Evolutionary conservation across 2,329 filamentous ascomycete genomes (phyloP), one percentile per base, ranked within the genome.

Genomic region (Ilyonectria mors-panacis): DNA sequence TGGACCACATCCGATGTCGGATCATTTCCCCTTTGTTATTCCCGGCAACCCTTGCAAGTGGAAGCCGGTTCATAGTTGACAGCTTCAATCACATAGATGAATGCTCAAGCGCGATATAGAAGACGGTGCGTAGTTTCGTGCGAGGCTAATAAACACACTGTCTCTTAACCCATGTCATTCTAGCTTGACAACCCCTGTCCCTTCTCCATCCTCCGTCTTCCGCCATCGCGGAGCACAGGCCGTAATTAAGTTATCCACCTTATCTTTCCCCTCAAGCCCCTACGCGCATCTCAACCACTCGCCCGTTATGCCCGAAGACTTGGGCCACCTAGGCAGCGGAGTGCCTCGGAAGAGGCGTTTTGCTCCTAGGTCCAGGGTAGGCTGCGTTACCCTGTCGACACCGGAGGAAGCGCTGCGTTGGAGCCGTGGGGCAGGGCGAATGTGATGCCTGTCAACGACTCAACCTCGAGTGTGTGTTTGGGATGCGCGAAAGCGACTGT

Each of bases 291-390:
- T 13, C 28, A 19, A 33, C 26, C 26, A 33, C 17, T 7, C 6
- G 8, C 17, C 17, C 17, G 28, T 42, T 8, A 33, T 58, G 55
- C 10, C 55, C 3, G 55, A 58, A 26, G 19, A 26, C 35, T 10
- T 33, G 55, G 39, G 35, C 39, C 10, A 37, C 19, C 8, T 62
- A 1, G 33, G 42, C 39, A 42, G 23, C 42, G 59, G 59, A 13
- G 51, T 9, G 21, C 51, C 39, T 13, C 37, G 89, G 35, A 54
- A 53, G 21, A 45, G 61, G 12, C 48, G 57, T 13, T 65, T 58
- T 35, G 51, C 62, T 21, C 57, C 61, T 1, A 53, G 65, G 9
- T 57, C 61, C 12, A 30, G 56, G 7, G 19, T 23, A 17, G 68
- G 68, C 15, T 70, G 68, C 19, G 37, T 66, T 4, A 66, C 63